Base-by-base conservation (phyloP, 2,329 filamentous ascomycete genomes). In the Cytospora piceicola region DNA sequence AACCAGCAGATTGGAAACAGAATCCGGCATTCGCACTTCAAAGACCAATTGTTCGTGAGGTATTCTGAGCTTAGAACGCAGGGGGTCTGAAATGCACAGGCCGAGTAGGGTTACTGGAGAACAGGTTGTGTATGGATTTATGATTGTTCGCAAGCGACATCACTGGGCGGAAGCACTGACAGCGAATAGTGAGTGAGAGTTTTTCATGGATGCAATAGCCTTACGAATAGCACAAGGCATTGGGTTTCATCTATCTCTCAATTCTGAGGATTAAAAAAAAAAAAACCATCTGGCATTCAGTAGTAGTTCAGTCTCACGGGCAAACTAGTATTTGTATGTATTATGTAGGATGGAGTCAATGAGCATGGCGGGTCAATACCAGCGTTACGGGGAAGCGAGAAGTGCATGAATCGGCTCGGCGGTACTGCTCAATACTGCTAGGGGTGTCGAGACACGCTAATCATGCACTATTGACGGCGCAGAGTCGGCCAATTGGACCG, bases 11-110 rank as follows among this genome's bases (percentile, higher is more conserved):
- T 11, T 22, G 42, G n/a, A 46, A 49, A 49, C n/a, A 49, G 46
- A 0, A 97, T 98, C 72, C 88, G 91, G 62, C 94, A 98, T 76
- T 89, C 88, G 22, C 92, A 97, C 76, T 98, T 98, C 72, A 82
- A 94, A 68, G 92, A 97, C 74, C 88, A 89, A 67, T 77, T 98
- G 42, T 93, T 90, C 77, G 88, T 96, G 68, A 84, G 93, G 68
- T 97, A 97, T 75, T 87, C 76, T 36, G 75, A 71, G 2, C 42
- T 76, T 6, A 56, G 61, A 22, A 51, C 52, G 24, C 56, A 49
- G 11, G 51, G 59, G 8, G 12, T 24, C 17, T 64, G 36, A 65
- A 8, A 8, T 49, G n/a, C 9, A 17, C 22, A 11, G 29, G 11
- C 36, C 39, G 20, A 24, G 11, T 27, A 22, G 5, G 29, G 2